Evolutionary conservation across 2,329 filamentous ascomycete genomes (phyloP), one percentile per base, ranked within the genome.

Genomic region (Pyricularia pennisetigena): DNA sequence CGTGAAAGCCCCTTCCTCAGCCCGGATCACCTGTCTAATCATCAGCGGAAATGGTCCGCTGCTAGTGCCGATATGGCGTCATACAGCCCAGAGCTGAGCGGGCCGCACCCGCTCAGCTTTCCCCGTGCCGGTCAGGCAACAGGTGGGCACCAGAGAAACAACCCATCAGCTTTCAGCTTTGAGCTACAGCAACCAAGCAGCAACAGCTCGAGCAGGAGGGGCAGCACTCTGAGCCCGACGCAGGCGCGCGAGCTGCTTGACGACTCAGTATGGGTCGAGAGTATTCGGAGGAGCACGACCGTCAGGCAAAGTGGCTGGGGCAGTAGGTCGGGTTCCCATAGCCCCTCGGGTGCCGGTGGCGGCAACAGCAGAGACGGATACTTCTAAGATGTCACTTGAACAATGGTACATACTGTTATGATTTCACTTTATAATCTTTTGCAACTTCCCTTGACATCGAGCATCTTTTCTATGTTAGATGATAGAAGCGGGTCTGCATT

Each of bases 201-300:
- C 24, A 75, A 75, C 41, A 74, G 76, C 16, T 86, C 83, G 75
- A 86, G 86, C 72, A 81, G 89, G 62, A 85, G 88, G 28, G 87
- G 85, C 68, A 93, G 90, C 77, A 83, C 84, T 5, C 89, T 94
- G 69, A 92, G 88, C 74, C 88, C 90, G 66, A 86, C 89, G 65
- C 90, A 93, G 74, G 91, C 96, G 72, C 87, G 94, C 77, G 88
- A 93, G 72, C 91, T 95, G 75, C 84, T 98, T 68, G 92, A 95
- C 74, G 91, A 94, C 74, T 95, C 92, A 23, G 90, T 91, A 20
- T 98, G 94, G 94, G 92, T 94, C 67, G 92, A 97, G 79, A 97
- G 92, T 81, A 93, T 97, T 71, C 85, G 93, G 71, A 86, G 93
- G 70, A 97, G 93, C 79, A 93, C 95, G 73, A 97, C 93, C 67